Conservation (phyloP, 1,139 yeast genomes). For the Candida dubliniensis region DNA sequence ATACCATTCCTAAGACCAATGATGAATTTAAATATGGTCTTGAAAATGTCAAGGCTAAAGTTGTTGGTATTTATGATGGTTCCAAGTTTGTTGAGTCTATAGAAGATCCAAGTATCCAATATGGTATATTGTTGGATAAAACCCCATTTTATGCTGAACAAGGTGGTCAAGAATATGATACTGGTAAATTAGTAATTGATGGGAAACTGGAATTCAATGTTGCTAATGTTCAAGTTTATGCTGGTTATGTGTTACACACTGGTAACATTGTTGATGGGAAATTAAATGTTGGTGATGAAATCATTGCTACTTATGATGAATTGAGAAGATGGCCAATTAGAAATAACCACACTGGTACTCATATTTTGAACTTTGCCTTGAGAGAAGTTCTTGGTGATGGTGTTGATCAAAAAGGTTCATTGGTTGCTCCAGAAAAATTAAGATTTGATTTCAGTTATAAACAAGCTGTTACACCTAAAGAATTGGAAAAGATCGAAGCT, state of each 20-base stretch:
- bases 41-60: slow-evolving; percentile 59
- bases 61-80: slow-evolving; percentile 75
- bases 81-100: slow-evolving; percentile 11
- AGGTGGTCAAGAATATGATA: slow-evolving; percentile 98
- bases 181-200: slow-evolving; percentile 89
- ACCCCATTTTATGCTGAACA: slow-evolving; percentile 97
- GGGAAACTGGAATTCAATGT: slow-evolving; percentile 86
- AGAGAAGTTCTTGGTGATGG: slow-evolving; percentile 83
- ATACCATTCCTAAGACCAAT: slow-evolving; percentile 74
- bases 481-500: slow-evolving; percentile 72
- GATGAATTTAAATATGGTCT: slow-evolving; percentile 74
- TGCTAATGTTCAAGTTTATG: slow-evolving; percentile 87
- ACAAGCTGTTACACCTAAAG: slow-evolving; percentile 69
- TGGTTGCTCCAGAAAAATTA: slow-evolving; percentile 91
- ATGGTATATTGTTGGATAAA: slow-evolving; percentile 81
- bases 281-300: slow-evolving; percentile 62
- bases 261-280: slow-evolving; percentile 81
- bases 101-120: slow-evolving; percentile 44
- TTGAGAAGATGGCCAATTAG: slow-evolving; percentile 95
- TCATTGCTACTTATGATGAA: slow-evolving; percentile 88
- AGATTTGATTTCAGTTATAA: slow-evolving; percentile 96
- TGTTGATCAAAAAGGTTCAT: slow-evolving; percentile 94
- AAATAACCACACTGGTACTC: slow-evolving; percentile 98
- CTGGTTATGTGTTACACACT: slow-evolving; percentile 93
- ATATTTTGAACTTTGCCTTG: slow-evolving; percentile 84